Percentiles rank a stretch among this genome's conserved stretches.
phyloP scores from a whole-genome alignment of 2,329 filamentous ascomycete genomes.

The Pseudocercospora eumusae region DNA sequence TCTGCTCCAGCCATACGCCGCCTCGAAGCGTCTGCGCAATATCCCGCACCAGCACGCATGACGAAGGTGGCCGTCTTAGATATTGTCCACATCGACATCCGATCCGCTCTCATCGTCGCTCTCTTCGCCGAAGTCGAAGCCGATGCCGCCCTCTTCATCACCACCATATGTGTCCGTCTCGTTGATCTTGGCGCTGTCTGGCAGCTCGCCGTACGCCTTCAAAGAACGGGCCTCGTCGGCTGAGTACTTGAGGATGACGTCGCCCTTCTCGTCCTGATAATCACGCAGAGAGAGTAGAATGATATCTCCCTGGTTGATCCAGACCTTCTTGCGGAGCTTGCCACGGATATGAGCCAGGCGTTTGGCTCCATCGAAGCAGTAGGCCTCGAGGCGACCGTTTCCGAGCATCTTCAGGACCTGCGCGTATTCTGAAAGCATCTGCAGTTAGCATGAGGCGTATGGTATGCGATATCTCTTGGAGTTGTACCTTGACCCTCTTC shows the following conservation, averaged over 20 bases:
- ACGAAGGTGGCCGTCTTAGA: conserved; percentile 53
- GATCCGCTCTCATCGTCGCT: conserved; percentile 58
- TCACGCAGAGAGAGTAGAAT: conserved; percentile 84
- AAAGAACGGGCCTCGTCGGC: conserved; percentile 92
- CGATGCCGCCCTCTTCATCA: conserved; percentile 90
- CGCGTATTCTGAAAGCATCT: conserved; percentile 62
- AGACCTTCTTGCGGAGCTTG: conserved; percentile 99
- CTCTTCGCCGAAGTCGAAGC: conserved; percentile 99
- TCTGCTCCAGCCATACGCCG: background rate
- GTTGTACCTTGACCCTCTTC: conserved; percentile 83
- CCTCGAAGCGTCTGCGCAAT: background rate
- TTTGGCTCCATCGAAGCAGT: conserved; percentile 93
- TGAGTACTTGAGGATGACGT: conserved; percentile 92
- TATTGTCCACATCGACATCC: conserved; percentile 86
- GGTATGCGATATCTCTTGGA: background rate
- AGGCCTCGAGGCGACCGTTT: conserved; percentile 87
- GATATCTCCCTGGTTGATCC: conserved; percentile 98
- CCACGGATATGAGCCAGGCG: conserved; percentile 83
- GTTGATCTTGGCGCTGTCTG: conserved; percentile 99
- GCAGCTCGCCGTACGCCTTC: conserved; percentile 96
- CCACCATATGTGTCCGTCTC: conserved; percentile 94
- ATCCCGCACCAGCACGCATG: background rate
- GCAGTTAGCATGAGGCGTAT: background rate
- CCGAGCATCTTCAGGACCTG: conserved; percentile 95
- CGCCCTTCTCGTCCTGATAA: conserved; percentile 92